These are phyloP conservation scores for Mycosphaerella sp. DNA, from an alignment of 2,329 filamentous ascomycete genomes.

Conservation along the genomic window DNA sequence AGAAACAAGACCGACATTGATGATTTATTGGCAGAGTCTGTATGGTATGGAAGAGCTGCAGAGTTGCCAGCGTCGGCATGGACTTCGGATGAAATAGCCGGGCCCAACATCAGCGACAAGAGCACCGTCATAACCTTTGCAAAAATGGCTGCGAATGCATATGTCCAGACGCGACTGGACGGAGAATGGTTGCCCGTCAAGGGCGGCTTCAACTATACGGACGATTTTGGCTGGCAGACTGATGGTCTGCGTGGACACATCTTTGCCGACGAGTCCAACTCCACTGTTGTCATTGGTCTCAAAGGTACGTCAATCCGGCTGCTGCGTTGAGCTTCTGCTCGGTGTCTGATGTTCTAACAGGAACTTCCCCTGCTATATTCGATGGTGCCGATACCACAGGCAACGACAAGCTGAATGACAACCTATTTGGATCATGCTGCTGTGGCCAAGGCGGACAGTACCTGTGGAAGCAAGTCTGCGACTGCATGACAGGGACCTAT, in stretches of 20 bases:
- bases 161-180: conserved; percentile 64
- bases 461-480: conserved; percentile 86
- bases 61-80: conserved; percentile 68
- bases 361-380: conserved; percentile 64
- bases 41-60: conserved; percentile 61
- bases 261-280: conserved; percentile 78
- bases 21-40: conserved; percentile 66
- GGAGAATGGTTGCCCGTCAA: conserved; percentile 81
- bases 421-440: conserved; percentile 96
- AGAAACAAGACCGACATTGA: conserved; percentile 71
- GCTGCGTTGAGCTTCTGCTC: not conserved
- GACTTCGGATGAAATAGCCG: conserved; percentile 70
- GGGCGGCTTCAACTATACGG: conserved; percentile 73
- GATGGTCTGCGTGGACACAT: conserved; percentile 90
- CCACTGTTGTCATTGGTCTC: conserved; percentile 81
- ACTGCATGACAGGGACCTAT: conserved; percentile 82
- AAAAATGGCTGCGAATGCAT: conserved; percentile 83
- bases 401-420: conserved; percentile 97
- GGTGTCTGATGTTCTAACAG: conserved; percentile 7
- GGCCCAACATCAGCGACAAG: conserved; percentile 79
- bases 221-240: conserved; percentile 85
- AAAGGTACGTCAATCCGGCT: conserved; percentile 55
- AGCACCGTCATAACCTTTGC: conserved; percentile 77
- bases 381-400: conserved; percentile 96
- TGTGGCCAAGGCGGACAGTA: conserved; percentile 89